Percentiles rank a stretch among this genome's conserved stretches.
Evolutionary conservation across 306 rosid species (phyloP).

Genomic region (Cicer arietinum): DNA sequence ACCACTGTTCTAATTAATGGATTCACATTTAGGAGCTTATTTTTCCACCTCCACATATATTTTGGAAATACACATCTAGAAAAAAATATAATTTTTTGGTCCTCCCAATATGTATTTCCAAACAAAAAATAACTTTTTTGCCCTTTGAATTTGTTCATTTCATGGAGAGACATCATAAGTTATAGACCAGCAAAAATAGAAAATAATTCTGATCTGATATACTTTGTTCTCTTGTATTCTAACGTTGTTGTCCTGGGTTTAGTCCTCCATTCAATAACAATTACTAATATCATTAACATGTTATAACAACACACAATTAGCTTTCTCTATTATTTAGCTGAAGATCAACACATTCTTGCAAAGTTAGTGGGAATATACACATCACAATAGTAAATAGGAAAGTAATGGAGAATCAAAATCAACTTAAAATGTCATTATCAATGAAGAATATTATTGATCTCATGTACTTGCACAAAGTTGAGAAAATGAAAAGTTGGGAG

Average conservation of each 20-base stretch:
- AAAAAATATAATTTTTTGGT: too few species aligned
- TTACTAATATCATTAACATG: not conserved
- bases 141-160: too few species aligned
- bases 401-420: constrained; percentile 42
- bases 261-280: not conserved
- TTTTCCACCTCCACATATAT: too few species aligned
- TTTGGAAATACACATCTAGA: too few species aligned
- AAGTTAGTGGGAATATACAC: constrained; percentile 38
- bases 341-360: constrained; percentile 16
- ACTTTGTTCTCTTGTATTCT: not conserved
- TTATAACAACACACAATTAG: not conserved
- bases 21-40: too few species aligned
- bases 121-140: too few species aligned
- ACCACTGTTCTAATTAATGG: not conserved
- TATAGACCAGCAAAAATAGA: too few species aligned
- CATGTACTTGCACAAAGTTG: constrained; percentile 38
- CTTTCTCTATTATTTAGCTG: not conserved
- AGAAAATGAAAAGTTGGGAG: constrained; percentile 49
- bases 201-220: too few species aligned
- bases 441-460: constrained; percentile 42
- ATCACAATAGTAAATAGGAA: constrained; percentile 23
- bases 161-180: too few species aligned
- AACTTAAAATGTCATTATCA: constrained; percentile 41
- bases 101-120: too few species aligned
- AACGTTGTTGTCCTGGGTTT: not conserved